Evolutionary conservation across 371 early-diverging fungal genomes (phyloP).

Genomic region (Rhizopus delemar): DNA sequence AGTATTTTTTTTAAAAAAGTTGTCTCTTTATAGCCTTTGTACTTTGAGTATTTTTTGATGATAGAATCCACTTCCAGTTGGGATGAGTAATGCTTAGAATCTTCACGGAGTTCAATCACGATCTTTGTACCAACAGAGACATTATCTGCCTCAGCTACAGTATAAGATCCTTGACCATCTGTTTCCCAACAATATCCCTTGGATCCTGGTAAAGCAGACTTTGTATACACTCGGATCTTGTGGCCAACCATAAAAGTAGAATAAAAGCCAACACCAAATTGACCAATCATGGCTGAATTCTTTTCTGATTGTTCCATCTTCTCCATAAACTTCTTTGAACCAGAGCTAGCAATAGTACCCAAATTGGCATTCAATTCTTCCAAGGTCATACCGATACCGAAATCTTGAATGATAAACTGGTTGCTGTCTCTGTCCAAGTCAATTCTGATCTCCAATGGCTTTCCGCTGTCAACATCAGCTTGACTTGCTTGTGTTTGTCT

Average conservation of each 20-base stretch:
- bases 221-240: slow-evolving; percentile 80
- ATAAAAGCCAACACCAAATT: slow-evolving; percentile 96
- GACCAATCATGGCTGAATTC: slow-evolving; percentile 90
- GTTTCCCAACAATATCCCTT: slow-evolving; percentile 85
- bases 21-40: slow-evolving; percentile 7
- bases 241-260: slow-evolving; percentile 90
- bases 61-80: slow-evolving; percentile 71
- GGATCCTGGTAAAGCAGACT: slow-evolving; percentile 69
- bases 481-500: slow-evolving; percentile 75
- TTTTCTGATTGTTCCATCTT: slow-evolving; percentile 69
- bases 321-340: slow-evolving; percentile 88
- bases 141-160: slow-evolving; percentile 75
- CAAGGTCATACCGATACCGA: slow-evolving; percentile 98
- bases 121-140: slow-evolving; percentile 92
- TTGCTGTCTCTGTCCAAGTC: slow-evolving; percentile 71
- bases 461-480: slow-evolving; percentile 53
- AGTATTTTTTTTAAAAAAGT: neutral
- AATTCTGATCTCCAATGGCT: slow-evolving; percentile 82
- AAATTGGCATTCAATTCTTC: slow-evolving; percentile 88
- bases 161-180: slow-evolving; percentile 80
- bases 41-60: slow-evolving; percentile 93
- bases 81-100: slow-evolving; percentile 85
- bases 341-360: slow-evolving; percentile 96
- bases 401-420: slow-evolving; percentile 89
- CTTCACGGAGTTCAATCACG: slow-evolving; percentile 89